A percentile compares a stretch with the other conserved stretches of the same genome.
These are phyloP conservation scores for Dioscorea alata DNA, from an alignment of 106 monocot genomes.

Conservation along the genomic window DNA sequence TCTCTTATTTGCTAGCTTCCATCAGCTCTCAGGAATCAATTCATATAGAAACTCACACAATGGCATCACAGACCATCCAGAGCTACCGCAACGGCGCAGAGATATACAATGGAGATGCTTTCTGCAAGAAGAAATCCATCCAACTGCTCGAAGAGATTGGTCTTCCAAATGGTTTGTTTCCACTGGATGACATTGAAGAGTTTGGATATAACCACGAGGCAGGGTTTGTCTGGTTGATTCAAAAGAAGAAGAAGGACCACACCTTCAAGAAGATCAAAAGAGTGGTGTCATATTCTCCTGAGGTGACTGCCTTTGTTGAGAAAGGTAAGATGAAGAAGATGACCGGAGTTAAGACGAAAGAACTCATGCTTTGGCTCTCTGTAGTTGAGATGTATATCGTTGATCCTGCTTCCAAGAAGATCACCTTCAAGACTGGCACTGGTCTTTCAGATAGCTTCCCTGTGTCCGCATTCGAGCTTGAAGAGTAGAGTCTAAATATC, in stretches of 20 bases:
- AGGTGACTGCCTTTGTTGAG: not conserved
- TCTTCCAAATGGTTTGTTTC: not conserved
- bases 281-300: not conserved
- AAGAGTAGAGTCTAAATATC: not conserved
- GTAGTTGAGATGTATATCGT: not conserved
- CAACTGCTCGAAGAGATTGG: not conserved
- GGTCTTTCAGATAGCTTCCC: not conserved
- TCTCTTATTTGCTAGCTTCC: too few species aligned
- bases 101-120: not conserved
- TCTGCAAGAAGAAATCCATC: not conserved
- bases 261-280: not conserved
- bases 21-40: too few species aligned
- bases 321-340: not conserved
- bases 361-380: not conserved
- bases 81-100: not conserved
- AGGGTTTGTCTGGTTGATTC: not conserved
- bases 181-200: not conserved
- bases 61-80: not conserved
- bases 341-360: not conserved
- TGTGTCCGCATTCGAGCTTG: not conserved
- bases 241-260: not conserved
- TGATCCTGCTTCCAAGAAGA: not conserved
- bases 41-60: not conserved
- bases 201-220: slow-evolving; percentile 1
- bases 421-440: slow-evolving; percentile 1